Conservation (phyloP, 352 stramenopile species). For the Globisporangium okanoganense region DNA sequence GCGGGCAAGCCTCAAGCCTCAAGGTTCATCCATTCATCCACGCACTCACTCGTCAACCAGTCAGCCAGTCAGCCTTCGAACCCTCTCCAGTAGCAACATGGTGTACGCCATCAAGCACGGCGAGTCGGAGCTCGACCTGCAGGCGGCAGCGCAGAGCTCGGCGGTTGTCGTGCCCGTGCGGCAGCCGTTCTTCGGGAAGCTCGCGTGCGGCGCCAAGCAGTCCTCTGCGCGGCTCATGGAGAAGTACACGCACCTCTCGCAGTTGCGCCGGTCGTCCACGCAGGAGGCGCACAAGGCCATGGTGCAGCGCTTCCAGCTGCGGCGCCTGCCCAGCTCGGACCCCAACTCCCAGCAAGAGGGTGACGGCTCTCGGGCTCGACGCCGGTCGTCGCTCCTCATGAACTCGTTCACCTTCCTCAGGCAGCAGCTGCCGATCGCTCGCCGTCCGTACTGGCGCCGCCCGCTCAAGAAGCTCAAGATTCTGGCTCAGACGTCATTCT, state of each 20-base stretch:
- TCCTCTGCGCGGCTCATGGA: not conserved
- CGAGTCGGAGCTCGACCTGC: not conserved
- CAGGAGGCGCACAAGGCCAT: not conserved
- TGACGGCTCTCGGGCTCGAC: not conserved
- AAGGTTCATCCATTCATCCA: too few relatives aligned
- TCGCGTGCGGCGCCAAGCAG: not conserved
- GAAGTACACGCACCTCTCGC: not conserved
- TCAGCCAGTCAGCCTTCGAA: too few relatives aligned
- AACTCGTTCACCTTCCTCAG: not conserved
- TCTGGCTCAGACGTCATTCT: not conserved
- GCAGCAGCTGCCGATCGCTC: not conserved
- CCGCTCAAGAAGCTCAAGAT: not conserved
- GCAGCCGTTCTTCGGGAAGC: not conserved
- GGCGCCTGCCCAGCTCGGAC: not conserved
- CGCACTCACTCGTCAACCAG: too few relatives aligned
- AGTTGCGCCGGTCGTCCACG: not conserved
- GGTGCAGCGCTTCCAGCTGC: constrained; percentile 3
- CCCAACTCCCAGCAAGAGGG: not conserved
- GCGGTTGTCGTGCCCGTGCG: not conserved
- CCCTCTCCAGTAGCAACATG: too few relatives aligned
- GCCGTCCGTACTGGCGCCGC: not conserved
- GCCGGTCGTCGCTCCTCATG: not conserved
- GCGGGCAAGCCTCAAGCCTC: too few relatives aligned
- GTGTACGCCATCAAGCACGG: not conserved
- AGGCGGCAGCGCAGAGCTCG: not conserved